Evolutionary conservation across 176 grass and related monocot genomes (phyloP).

Genomic region (Puya raimondii): DNA sequence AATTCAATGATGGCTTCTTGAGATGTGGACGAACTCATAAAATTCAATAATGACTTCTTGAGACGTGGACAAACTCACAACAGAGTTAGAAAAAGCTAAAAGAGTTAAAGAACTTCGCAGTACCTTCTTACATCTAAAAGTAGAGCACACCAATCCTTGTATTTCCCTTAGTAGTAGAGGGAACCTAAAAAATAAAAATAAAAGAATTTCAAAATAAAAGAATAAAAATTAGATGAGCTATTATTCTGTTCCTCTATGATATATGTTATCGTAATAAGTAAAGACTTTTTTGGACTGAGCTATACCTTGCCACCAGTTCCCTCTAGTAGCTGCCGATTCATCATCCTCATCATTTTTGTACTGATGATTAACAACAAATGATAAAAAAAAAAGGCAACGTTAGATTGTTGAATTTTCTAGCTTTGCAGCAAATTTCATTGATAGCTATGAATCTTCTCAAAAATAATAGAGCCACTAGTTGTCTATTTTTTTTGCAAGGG

Average conservation of each 20-base stretch:
- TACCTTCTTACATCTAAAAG: not conserved
- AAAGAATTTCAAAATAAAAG: not conserved
- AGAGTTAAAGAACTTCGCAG: not conserved
- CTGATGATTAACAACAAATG: constrained; percentile 20
- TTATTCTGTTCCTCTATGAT: not conserved
- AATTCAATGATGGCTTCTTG: too few species aligned
- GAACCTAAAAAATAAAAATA: constrained; percentile 44
- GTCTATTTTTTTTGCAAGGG: not conserved
- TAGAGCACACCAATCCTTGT: not conserved
- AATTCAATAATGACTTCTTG: too few species aligned
- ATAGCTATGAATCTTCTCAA: not conserved
- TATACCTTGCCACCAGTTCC: constrained; percentile 99
- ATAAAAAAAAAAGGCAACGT: not conserved
- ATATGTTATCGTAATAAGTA: constrained; percentile 5
- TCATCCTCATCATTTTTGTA: constrained; percentile 53
- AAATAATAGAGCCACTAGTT: not conserved
- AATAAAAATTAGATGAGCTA: not conserved
- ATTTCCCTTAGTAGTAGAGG: constrained; percentile 70
- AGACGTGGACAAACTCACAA: too few species aligned
- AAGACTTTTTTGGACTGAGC: not conserved
- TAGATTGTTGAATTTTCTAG: constrained; percentile 2
- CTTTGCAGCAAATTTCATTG: not conserved
- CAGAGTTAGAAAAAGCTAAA: too few species aligned
- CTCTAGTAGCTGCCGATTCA: constrained; percentile 55
- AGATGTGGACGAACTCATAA: too few species aligned